A percentile compares a stretch with the other conserved stretches of the same genome.
Evolutionary conservation across 2,329 filamentous ascomycete species (phyloP).

Genomic region (Colletotrichum musicola): DNA sequence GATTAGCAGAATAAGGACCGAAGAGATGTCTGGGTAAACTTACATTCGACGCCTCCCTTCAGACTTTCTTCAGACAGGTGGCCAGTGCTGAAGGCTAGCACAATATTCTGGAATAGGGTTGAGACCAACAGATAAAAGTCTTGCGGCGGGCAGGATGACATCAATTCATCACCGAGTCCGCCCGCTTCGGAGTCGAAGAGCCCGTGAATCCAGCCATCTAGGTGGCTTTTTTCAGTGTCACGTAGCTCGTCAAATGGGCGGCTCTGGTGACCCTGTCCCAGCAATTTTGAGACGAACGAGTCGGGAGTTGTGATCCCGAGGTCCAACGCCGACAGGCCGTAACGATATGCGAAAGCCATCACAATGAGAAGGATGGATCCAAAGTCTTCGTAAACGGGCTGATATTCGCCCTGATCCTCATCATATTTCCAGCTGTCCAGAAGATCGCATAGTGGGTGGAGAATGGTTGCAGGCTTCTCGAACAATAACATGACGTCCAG

Average conservation of each 20-base stretch:
- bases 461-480: conserved; percentile 75
- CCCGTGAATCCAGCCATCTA: conserved; percentile 81
- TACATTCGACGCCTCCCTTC: conserved; percentile 82
- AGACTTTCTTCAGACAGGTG: conserved; percentile 77
- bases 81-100: conserved; percentile 76
- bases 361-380: conserved; percentile 81
- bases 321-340: conserved; percentile 74
- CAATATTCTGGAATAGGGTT: conserved; percentile 80
- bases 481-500: conserved; percentile 84
- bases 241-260: conserved; percentile 71
- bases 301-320: conserved; percentile 70
- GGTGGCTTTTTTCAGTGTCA: conserved; percentile 73
- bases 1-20: conserved; percentile 38
- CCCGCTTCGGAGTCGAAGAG: conserved; percentile 81
- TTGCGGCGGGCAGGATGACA: conserved; percentile 85
- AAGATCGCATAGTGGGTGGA: conserved; percentile 80
- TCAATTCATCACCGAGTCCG: conserved; percentile 82
- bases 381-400: conserved; percentile 89
- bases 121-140: conserved; percentile 85
- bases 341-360: conserved; percentile 81
- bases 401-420: conserved; percentile 86
- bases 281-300: conserved; percentile 77
- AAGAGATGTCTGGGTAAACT: conserved; percentile 47
- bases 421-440: conserved; percentile 86
- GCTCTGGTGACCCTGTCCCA: conserved; percentile 70